These are phyloP conservation scores for Boletus sp. DNA, from an alignment of 1,284 basidiomycete genomes.

Conservation along the genomic window DNA sequence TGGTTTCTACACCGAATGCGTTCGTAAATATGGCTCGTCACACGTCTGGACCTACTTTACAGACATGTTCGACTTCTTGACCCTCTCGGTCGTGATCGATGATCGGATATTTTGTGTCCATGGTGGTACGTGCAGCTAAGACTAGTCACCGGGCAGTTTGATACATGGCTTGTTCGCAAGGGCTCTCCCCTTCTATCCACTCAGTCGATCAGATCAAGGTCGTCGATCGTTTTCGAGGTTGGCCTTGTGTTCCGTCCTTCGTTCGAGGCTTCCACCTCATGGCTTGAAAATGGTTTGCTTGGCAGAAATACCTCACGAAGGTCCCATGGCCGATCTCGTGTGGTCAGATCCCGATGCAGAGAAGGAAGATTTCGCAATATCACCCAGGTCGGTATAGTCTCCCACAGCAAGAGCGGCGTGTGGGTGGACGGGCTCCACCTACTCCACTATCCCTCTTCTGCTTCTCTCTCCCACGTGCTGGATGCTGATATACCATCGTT, in stretches of 20 bases:
- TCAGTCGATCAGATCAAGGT: conserved; percentile 99
- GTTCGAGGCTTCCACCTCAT: conserved; percentile 24
- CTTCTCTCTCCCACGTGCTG: conserved; percentile 4
- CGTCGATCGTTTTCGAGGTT: conserved; percentile 93
- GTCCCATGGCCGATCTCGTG: conserved; percentile 99
- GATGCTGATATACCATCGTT: conserved; percentile 4
- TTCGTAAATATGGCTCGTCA: conserved; percentile 93
- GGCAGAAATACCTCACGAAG: conserved; percentile 97
- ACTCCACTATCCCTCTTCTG: conserved; percentile 7
- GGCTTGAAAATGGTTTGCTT: conserved; percentile 13
- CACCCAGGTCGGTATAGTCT: conserved; percentile 69
- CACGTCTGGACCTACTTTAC: conserved; percentile 99
- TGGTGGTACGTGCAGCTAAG: conserved; percentile 58
- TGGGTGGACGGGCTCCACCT: conserved; percentile 17
- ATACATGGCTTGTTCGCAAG: conserved; percentile 37
- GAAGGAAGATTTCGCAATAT: conserved; percentile 99
- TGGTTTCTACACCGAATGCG: conserved; percentile 98
- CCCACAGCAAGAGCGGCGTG: conserved; percentile 12
- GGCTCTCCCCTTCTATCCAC: conserved; percentile 95
- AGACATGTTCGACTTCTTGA: conserved; percentile 99
- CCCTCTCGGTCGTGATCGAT: conserved; percentile 96
- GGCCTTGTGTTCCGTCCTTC: conserved; percentile 16
- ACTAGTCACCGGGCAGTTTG: neutral
- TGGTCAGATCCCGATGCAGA: conserved; percentile 99
- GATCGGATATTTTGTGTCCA: conserved; percentile 99